Evolutionary conservation across 257 asterid genomes (phyloP), one percentile per base, ranked within the genome.

Genomic region (Ballota nigra): DNA sequence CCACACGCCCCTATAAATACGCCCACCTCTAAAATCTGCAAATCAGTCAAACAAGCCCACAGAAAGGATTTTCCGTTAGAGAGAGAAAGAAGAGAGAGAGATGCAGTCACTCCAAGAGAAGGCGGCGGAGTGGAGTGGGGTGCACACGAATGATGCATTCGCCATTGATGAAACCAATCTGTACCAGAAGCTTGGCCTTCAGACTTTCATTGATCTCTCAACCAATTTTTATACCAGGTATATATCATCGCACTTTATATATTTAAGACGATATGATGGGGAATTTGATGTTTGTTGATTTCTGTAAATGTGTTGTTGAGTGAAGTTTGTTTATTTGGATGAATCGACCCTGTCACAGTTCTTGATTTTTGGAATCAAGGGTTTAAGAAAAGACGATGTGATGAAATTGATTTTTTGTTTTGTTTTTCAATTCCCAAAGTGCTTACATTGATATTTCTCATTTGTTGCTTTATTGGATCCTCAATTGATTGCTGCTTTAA

Each of bases 101-200:
- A 93, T 94, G 98, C 94, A 91, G 79, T 78, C 98, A 5, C 75
- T 94, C 74, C 99, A 94, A 78, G 83, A 91, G 82, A 94, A 87
- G 87, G 99, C 99, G 6, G 81, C 97, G 69, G 95, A 87, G 61
- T 89, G 94, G 96, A 94, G 98, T 64, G 98, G 97, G 45, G 97
- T 94, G 43, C 38, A 72, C 15, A 52, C 63, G 3, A 52, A 66
- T 68, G 96, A 89, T 19, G 97, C 99, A 0, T 89, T 91, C 82
- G 89, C 95, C 78, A 91, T n/a, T n/a, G n/a, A n/a, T n/a, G n/a
- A n/a, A n/a, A n/a, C n/a, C n/a, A n/a, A n/a, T n/a, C n/a, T n/a
- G 15, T 94, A 71, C 70, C 79, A 89, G 72, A 94, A 91, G 77
- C 90, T 94, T 59, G 97, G 98, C 47, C 88, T 87, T 11, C 92